Evolutionary conservation across 192 early-diverging fungal genomes (phyloP), one percentile per base, ranked within the genome.

Genomic region (Entrophospora sp.): DNA sequence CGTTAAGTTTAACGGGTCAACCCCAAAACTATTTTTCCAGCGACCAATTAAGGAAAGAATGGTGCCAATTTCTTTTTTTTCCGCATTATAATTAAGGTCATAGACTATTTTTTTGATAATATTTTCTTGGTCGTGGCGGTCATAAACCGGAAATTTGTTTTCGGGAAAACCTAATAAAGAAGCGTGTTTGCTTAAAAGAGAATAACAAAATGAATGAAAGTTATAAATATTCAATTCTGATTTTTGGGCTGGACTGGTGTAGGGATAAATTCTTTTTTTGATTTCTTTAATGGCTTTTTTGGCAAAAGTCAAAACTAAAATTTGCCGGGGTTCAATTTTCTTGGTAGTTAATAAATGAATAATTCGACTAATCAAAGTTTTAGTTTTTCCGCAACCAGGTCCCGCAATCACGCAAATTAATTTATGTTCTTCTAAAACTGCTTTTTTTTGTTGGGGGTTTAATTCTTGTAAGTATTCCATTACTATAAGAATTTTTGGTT

Each of bases 401-500:
- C 49, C 49, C 10, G 49, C 49, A 52, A 52, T 52, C 9, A 52
- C 49, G 22, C 49, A 52, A n/a, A 52, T 52, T 16, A 10, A 20
- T 2, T 10, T 1, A 5, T 52, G 49, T 25, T 52, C 49, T 52
- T 52, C 49, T n/a, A n/a, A 52, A 5, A 52, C 49, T n/a, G 49
- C 49, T 5, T 52, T 10, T 52, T 52, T 52, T 52, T 52, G 49
- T 52, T 52, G 49, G 10, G 10, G 14, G 49, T 52, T 52, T 52
- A 52, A 5, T 52, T 52, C 49, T 52, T 52, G 49, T 10, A 52
- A 20, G 22, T n/a, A 52, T 52, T 52, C 49, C 49, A 52, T 52
- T 5, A 1, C 22, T 52, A 52, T 52, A n/a, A n/a, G 22, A 52
- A n/a, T 52, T n/a, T n/a, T n/a, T 52, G 10, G 10, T 52, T 10